Conservation (phyloP, 169 alveolate species). For the Plasmodium cynomolgi region DNA sequence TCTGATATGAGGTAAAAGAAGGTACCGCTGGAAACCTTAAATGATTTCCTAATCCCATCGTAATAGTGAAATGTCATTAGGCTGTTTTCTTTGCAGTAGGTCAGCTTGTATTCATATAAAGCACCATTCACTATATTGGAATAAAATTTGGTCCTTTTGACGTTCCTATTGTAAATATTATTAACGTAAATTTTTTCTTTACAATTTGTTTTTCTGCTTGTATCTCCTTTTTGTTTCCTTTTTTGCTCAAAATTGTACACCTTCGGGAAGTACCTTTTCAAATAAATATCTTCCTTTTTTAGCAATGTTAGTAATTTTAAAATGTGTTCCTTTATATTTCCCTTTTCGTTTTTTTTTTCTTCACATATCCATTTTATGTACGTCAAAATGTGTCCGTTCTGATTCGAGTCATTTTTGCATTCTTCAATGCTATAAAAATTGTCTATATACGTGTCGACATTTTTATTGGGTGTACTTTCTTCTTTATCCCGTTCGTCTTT, state of each 20-base stretch:
- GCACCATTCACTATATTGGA: constrained; percentile 25
- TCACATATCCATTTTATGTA: constrained; percentile 34
- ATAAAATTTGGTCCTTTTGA: constrained; percentile 10
- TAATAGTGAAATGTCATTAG: constrained; percentile 43
- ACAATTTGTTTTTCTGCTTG: neutral
- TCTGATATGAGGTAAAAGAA: constrained; percentile 31
- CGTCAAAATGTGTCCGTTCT: constrained; percentile 8
- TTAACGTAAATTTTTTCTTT: constrained; percentile 55
- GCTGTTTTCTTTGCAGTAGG: constrained; percentile 38
- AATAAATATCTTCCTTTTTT: constrained; percentile 56
- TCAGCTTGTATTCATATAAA: constrained; percentile 69
- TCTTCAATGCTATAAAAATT: constrained; percentile 26
- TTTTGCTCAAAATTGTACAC: constrained; percentile 21
- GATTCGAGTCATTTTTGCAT: constrained; percentile 3
- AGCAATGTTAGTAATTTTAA: constrained; percentile 47
- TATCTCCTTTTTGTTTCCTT: constrained; percentile 4
- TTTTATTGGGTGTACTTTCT: neutral
- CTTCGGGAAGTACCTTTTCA: constrained; percentile 32
- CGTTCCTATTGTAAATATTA: constrained; percentile 59
- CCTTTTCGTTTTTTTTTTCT: constrained; percentile 5
- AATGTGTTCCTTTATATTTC: constrained; percentile 43
- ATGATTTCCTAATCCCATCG: constrained; percentile 48
- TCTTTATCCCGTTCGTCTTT: constrained; percentile 4
- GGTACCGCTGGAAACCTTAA: constrained; percentile 8
- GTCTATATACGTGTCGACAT: constrained; percentile 7